These are phyloP conservation scores for Prillingera fragicola DNA, from an alignment of 1,284 basidiomycete species.

Conservation along the genomic window DNA sequence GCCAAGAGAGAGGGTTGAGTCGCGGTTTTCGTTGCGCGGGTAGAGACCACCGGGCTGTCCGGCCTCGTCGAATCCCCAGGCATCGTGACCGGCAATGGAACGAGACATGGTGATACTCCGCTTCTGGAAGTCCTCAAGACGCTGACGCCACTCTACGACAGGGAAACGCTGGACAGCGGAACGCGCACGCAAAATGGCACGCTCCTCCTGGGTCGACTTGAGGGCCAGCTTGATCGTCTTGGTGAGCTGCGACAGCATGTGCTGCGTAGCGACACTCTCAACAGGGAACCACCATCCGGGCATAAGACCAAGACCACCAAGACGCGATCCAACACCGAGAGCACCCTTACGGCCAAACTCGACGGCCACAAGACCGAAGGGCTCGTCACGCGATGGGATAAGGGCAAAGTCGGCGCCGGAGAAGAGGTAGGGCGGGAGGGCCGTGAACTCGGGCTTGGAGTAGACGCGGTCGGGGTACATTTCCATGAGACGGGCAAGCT, in stretches of 20 bases:
- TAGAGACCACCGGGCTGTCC: too few relatives aligned
- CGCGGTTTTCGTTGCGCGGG: slow-evolving; percentile 28
- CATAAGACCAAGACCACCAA: slow-evolving; percentile 90
- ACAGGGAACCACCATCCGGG: slow-evolving; percentile 98
- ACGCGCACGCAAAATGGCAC: slow-evolving; percentile 80
- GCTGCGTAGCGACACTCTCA: slow-evolving; percentile 78
- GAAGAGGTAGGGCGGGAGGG: slow-evolving; percentile 85
- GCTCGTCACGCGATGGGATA: slow-evolving; percentile 89
- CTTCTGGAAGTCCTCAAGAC: slow-evolving; percentile 86
- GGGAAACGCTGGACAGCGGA: slow-evolving; percentile 92
- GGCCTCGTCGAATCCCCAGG: slow-evolving; percentile 53
- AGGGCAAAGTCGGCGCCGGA: slow-evolving; percentile 88
- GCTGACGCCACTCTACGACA: slow-evolving; percentile 90
- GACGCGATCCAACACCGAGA: slow-evolving; percentile 82
- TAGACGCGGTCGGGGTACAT: slow-evolving; percentile 85
- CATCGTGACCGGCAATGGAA: slow-evolving; percentile 60
- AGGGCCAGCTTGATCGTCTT: slow-evolving; percentile 90
- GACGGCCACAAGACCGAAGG: slow-evolving; percentile 88
- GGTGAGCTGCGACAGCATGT: slow-evolving; percentile 89
- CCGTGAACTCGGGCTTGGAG: slow-evolving; percentile 90
- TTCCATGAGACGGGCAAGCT: slow-evolving; percentile 84
- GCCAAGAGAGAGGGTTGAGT: slow-evolving; percentile 37
- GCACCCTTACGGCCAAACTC: slow-evolving; percentile 93
- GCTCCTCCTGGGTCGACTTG: slow-evolving; percentile 81
- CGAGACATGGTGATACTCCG: slow-evolving; percentile 72